Evolutionary conservation across 2,329 filamentous ascomycete genomes (phyloP), one percentile per base, ranked within the genome.

Genomic region (Hypoxylon sp.): DNA sequence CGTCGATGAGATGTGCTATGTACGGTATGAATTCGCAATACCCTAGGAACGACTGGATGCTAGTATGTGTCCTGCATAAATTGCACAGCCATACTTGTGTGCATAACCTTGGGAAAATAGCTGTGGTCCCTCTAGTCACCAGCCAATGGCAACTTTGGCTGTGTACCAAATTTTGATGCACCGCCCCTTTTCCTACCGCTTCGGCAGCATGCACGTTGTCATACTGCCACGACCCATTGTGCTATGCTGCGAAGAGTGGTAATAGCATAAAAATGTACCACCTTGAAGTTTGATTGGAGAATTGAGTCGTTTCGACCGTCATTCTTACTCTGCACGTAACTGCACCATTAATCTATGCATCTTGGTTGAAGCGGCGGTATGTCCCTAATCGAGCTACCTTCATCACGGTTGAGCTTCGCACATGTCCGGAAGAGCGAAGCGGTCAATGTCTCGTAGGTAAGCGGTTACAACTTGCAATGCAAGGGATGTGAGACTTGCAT

Each of bases 311-410:
- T 36, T 67, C 45, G 11, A 45, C 43, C 32, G 61, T 49, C 45
- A 58, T 68, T 65, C 68, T 64, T 45, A 66, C 63, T 66, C 65
- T 69, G 63, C 66, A 65, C 60, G 50, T 45, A 61, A 63, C 49
- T 52, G 46, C 60, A 50, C 56, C 41, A 58, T 50, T 58, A 69
- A 67, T 66, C 59, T 68, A 69, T 60, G 66, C 57, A 63, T 65
- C 57, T 69, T 63, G 57, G 43, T 56, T 58, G 60, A 65, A 67
- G 60, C 66, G 65, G 65, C 68, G 65, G 60, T 69, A 64, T 71
- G 60, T 57, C 56, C 63, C 51, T 59, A 71, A 71, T 30, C 60
- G 63, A 71, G 68, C 68, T 67, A 43, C 50, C 49, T 61, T 67
- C 14, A 45, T 58, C 49, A 63, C 34, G 32, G 50, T 67, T 62